phyloP scores from a whole-genome alignment of 139 green algal genomes.

The Chlamydomonas applanata region DNA sequence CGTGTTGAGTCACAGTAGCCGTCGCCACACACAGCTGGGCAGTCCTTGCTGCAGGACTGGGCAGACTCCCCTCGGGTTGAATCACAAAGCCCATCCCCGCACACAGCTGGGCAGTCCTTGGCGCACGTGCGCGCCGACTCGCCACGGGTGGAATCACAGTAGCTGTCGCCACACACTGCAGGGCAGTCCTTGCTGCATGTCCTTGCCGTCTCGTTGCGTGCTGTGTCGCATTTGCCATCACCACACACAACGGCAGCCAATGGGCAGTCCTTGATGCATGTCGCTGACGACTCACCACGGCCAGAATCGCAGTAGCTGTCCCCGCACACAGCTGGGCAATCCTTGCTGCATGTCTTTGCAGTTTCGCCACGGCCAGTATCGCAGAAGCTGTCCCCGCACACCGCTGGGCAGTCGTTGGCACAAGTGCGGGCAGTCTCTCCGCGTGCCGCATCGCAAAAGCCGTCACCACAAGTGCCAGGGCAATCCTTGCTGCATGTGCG shows the following conservation, averaged over 20 bases:
- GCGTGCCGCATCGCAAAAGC: not conserved
- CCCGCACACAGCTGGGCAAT: constrained; percentile 1
- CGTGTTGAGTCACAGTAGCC: not conserved
- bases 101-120: not conserved
- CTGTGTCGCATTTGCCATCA: too few species aligned
- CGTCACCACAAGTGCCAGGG: not conserved
- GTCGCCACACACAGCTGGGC: constrained; percentile 2
- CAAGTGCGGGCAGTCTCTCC: too few species aligned
- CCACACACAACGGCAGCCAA: too few species aligned
- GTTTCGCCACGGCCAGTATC: not conserved
- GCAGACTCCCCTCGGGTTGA: too few species aligned
- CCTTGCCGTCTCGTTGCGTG: too few species aligned
- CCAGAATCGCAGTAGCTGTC: not conserved
- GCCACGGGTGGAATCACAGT: not conserved
- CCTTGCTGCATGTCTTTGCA: not conserved
- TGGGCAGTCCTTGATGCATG: too few species aligned
- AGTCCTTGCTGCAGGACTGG: too few species aligned
- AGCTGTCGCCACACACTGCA: constrained; percentile 1
- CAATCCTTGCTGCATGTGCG: not conserved
- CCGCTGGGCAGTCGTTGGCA: too few species aligned
- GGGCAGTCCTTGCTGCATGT: not conserved
- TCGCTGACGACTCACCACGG: too few species aligned
- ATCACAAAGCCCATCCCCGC: not conserved
- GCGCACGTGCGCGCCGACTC: not conserved
- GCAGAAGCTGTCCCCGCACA: too few species aligned